phyloP scores from a whole-genome alignment of 2,329 filamentous ascomycete species.

The Knufia petricola region DNA sequence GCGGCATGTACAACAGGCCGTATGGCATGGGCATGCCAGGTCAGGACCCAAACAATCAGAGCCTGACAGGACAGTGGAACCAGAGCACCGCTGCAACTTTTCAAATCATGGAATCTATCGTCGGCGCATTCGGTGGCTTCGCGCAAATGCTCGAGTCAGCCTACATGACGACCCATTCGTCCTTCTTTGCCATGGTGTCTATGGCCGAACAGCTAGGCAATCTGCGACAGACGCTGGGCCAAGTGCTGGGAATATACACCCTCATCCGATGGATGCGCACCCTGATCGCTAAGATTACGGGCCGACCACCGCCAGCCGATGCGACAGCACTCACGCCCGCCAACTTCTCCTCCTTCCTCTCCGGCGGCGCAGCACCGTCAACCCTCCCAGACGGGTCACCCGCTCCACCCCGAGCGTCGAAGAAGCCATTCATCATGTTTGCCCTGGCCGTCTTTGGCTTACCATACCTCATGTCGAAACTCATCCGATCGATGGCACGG shows the following conservation, averaged over 20 bases:
- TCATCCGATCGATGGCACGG: constrained; percentile 74
- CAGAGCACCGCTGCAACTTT: constrained; percentile 95
- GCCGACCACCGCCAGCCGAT: constrained; percentile 78
- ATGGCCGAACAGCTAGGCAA: constrained; percentile 96
- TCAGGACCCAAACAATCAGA: constrained; percentile 72
- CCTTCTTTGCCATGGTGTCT: constrained; percentile 99
- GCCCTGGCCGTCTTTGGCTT: constrained; percentile 87
- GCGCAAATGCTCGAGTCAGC: constrained; percentile 99
- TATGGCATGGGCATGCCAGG: constrained; percentile 36
- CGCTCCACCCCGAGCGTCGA: constrained; percentile 63
- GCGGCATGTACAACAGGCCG: constrained; percentile 36
- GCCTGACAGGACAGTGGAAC: constrained; percentile 87
- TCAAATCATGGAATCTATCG: constrained; percentile 95
- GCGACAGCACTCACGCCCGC: constrained; percentile 79
- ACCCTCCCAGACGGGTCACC: constrained; percentile 57
- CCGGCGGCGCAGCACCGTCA: constrained; percentile 43
- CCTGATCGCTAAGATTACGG: constrained; percentile 82
- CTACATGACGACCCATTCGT: constrained; percentile 98
- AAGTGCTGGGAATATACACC: constrained; percentile 89
- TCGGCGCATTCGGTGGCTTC: constrained; percentile 92
- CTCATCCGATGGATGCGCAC: constrained; percentile 91
- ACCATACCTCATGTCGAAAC: constrained; percentile 93
- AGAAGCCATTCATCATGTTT: constrained; percentile 95
- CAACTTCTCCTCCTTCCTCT: constrained; percentile 83
- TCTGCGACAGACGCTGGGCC: constrained; percentile 83